Percentiles rank a stretch among this genome's conserved stretches.
Conservation (phyloP, 164 flowering plant genomes). For the Tetracentron sinense region DNA sequence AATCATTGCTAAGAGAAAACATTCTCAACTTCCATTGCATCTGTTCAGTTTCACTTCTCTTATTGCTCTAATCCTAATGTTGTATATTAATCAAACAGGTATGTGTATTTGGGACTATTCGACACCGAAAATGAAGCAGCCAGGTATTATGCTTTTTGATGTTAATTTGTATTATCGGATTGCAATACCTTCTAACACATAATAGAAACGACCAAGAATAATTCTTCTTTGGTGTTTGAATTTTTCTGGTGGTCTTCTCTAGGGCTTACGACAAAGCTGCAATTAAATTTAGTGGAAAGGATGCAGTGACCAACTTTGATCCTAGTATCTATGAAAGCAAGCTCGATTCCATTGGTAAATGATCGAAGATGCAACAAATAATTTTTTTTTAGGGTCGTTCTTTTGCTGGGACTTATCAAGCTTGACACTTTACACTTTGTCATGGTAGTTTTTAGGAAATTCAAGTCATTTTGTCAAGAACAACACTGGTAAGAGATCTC, state of each 20-base stretch:
- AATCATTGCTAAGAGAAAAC: too few relatives aligned
- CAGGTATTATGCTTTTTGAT: slow-evolving; percentile 36
- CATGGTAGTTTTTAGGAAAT: too few relatives aligned
- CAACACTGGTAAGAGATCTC: too few relatives aligned
- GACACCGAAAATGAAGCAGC: slow-evolving; percentile 98
- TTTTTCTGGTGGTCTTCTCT: background rate
- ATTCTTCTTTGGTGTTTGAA: background rate
- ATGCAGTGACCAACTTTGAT: slow-evolving; percentile 97
- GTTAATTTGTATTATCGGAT: too few relatives aligned
- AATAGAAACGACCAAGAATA: background rate
- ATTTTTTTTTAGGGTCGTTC: background rate
- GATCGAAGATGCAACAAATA: background rate
- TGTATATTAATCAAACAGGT: slow-evolving; percentile 40
- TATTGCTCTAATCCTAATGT: background rate
- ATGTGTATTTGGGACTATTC: slow-evolving; percentile 86
- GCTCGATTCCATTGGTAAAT: slow-evolving; percentile 47
- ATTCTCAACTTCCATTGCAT: too few relatives aligned
- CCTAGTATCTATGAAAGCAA: slow-evolving; percentile 79
- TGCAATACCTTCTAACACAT: too few relatives aligned
- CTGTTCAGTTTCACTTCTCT: too few relatives aligned
- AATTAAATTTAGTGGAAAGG: slow-evolving; percentile 92
- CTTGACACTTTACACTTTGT: too few relatives aligned
- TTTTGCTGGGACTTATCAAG: background rate
- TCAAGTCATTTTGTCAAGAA: too few relatives aligned
- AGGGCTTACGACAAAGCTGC: slow-evolving; percentile 99